Evolutionary conservation across 345 rosid genomes (phyloP).

Genomic region (Eutrema japonicum): DNA sequence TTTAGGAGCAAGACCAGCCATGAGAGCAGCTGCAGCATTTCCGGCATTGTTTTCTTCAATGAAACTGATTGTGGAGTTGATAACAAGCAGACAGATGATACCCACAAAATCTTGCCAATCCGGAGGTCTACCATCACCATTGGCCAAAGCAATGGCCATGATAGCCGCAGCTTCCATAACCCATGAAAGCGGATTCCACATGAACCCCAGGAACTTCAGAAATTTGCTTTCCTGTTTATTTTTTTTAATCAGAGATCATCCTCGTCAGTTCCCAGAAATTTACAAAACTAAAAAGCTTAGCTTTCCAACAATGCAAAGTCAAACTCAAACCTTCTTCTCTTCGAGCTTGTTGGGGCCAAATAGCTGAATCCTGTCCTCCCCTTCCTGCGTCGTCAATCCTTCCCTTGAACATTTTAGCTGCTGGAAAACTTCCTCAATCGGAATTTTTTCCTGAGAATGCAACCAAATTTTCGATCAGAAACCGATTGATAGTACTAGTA

Average conservation of each 20-base stretch:
- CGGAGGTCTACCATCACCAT: conserved; percentile 49
- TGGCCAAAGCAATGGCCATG: conserved; percentile 51
- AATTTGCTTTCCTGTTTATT: conserved; percentile 35
- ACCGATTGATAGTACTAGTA: not conserved
- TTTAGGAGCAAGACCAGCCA: conserved; percentile 52
- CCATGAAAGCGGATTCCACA: conserved; percentile 55
- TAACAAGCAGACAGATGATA: conserved; percentile 49
- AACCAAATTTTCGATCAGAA: conserved; percentile 20
- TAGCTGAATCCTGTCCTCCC: conserved; percentile 65
- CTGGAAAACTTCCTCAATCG: conserved; percentile 85
- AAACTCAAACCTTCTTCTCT: conserved; percentile 62
- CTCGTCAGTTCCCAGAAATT: conserved; percentile 1
- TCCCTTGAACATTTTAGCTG: conserved; percentile 77
- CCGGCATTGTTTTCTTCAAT: conserved; percentile 53
- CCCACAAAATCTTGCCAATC: conserved; percentile 53
- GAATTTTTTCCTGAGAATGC: conserved; percentile 70
- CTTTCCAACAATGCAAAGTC: conserved; percentile 32
- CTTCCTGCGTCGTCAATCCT: conserved; percentile 77
- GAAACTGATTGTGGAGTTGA: conserved; percentile 51
- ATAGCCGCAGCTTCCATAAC: conserved; percentile 53
- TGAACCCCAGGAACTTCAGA: conserved; percentile 47
- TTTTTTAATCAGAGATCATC: not conserved
- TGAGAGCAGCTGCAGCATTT: conserved; percentile 50
- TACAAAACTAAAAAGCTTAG: conserved; percentile 7
- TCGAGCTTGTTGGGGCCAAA: conserved; percentile 96